phyloP scores from a whole-genome alignment of 2,329 filamentous ascomycete species.

The Neonectria neomacrospora region DNA sequence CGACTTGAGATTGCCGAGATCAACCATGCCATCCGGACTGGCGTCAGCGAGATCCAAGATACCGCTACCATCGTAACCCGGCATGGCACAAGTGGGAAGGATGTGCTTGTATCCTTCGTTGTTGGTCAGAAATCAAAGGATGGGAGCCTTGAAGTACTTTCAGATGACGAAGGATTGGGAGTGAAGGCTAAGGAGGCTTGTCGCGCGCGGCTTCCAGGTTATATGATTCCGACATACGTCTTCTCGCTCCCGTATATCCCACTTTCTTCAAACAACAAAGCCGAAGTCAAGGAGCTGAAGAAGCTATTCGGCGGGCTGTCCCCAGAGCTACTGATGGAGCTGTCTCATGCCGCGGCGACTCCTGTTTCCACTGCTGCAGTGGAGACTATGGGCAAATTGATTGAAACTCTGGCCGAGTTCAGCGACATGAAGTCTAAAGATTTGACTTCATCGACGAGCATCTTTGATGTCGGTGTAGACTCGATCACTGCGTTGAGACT shows the following conservation, averaged over 20 bases:
- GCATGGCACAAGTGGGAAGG: slow-evolving; percentile 77
- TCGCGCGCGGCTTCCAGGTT: slow-evolving; percentile 75
- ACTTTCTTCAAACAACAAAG: slow-evolving; percentile 89
- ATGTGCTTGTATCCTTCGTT: slow-evolving; percentile 84
- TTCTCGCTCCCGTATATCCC: slow-evolving; percentile 78
- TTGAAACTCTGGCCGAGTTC: slow-evolving; percentile 65
- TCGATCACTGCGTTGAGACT: slow-evolving; percentile 85
- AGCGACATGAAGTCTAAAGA: slow-evolving; percentile 55
- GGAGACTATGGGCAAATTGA: slow-evolving; percentile 59
- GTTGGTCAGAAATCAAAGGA: slow-evolving; percentile 34
- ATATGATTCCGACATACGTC: slow-evolving; percentile 93
- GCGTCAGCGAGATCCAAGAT: slow-evolving; percentile 69
- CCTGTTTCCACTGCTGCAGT: slow-evolving; percentile 46
- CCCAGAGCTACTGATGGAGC: slow-evolving; percentile 68
- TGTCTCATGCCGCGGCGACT: slow-evolving; percentile 53
- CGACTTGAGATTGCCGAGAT: slow-evolving; percentile 92
- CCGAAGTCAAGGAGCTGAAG: slow-evolving; percentile 77
- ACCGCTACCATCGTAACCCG: slow-evolving; percentile 80
- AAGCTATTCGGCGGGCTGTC: slow-evolving; percentile 72
- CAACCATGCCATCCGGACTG: slow-evolving; percentile 79
- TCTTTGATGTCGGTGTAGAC: slow-evolving; percentile 89
- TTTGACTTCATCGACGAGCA: slow-evolving; percentile 68
- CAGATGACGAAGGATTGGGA: slow-evolving; percentile 53
- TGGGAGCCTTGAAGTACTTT: slow-evolving; percentile 36
- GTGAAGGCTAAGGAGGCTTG: slow-evolving; percentile 70